Conservation (phyloP, 1,139 yeast genomes). For the Saccharomyces hybrid region DNA sequence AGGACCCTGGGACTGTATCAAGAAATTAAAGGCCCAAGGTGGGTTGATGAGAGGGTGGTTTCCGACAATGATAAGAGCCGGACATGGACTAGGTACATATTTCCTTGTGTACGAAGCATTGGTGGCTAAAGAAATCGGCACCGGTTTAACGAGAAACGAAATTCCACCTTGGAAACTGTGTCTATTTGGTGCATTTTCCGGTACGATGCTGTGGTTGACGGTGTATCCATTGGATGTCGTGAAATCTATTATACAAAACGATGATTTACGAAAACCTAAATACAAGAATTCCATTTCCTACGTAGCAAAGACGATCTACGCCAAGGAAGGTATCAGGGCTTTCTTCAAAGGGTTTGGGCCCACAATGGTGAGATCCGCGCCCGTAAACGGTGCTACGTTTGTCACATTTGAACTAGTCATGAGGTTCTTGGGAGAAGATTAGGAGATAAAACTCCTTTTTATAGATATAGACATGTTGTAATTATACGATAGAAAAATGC, state of each 20-base stretch:
- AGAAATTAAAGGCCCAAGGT: conserved; percentile 47
- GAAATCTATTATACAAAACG: conserved; percentile 82
- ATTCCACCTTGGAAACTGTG: conserved; percentile 84
- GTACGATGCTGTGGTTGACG: conserved; percentile 76
- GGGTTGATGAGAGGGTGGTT: conserved; percentile 71
- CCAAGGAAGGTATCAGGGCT: conserved; percentile 57
- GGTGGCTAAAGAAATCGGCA: conserved; percentile 49
- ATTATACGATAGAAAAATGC: background rate
- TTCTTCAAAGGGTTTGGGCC: conserved; percentile 86
- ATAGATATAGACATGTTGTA: background rate
- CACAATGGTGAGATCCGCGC: conserved; percentile 89
- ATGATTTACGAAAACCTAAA: conserved; percentile 46
- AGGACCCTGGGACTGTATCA: conserved; percentile 78
- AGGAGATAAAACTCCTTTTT: background rate
- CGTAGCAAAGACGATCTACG: conserved; percentile 49
- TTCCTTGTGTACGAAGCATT: conserved; percentile 84
- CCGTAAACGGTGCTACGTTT: conserved; percentile 94
- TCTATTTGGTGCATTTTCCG: conserved; percentile 75
- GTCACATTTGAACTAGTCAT: conserved; percentile 83
- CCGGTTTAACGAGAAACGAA: conserved; percentile 46
- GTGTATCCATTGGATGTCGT: conserved; percentile 80
- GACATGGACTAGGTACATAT: conserved; percentile 81
- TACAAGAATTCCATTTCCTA: conserved; percentile 34
- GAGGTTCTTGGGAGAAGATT: conserved; percentile 42
- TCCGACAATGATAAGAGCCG: conserved; percentile 78